Conservation (phyloP, 495 filamentous ascomycete species). For the Physcia stellaris region DNA sequence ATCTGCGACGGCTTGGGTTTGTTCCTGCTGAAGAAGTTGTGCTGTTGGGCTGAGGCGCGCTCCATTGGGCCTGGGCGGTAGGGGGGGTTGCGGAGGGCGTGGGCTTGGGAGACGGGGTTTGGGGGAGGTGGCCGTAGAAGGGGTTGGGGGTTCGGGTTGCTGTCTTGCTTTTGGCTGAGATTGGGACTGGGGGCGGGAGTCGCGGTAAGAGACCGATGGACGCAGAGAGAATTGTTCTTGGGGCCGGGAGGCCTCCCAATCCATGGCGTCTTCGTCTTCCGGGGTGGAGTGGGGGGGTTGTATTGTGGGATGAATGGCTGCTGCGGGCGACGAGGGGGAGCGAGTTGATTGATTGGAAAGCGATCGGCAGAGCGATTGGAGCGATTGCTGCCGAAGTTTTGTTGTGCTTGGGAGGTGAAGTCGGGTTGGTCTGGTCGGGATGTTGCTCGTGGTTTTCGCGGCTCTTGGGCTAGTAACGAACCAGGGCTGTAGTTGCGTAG, state of each 20-base stretch:
- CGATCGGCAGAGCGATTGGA: slow-evolving; percentile 15
- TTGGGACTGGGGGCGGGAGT: too few species aligned
- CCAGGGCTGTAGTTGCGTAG: slow-evolving; percentile 33
- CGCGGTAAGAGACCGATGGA: too few species aligned
- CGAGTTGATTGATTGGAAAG: slow-evolving; percentile 31
- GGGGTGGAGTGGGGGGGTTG: slow-evolving; percentile 25
- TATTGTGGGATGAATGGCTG: slow-evolving; percentile 17
- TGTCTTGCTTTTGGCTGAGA: background rate
- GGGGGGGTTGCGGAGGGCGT: slow-evolving; percentile 2
- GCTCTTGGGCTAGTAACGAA: slow-evolving; percentile 19
- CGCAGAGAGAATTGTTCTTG: slow-evolving; percentile 26
- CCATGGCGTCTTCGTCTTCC: slow-evolving; percentile 46
- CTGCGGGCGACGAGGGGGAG: slow-evolving; percentile 16
- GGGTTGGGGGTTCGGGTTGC: background rate
- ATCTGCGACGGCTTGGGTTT: too few species aligned
- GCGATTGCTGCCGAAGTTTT: slow-evolving; percentile 11
- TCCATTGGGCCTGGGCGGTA: too few species aligned
- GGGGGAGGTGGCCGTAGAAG: slow-evolving; percentile 4
- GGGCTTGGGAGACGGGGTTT: slow-evolving; percentile 1
- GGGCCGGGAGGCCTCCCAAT: slow-evolving; percentile 67
- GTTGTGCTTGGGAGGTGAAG: slow-evolving; percentile 1
- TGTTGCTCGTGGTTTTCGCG: slow-evolving; percentile 16
- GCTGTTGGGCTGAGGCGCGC: too few species aligned
- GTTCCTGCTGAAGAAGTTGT: too few species aligned
- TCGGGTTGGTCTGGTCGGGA: slow-evolving; percentile 4